A percentile compares a stretch with the other conserved stretches of the same genome.
Conservation (phyloP, 768 basidiomycete species). For the Coprinellus micaceus region DNA sequence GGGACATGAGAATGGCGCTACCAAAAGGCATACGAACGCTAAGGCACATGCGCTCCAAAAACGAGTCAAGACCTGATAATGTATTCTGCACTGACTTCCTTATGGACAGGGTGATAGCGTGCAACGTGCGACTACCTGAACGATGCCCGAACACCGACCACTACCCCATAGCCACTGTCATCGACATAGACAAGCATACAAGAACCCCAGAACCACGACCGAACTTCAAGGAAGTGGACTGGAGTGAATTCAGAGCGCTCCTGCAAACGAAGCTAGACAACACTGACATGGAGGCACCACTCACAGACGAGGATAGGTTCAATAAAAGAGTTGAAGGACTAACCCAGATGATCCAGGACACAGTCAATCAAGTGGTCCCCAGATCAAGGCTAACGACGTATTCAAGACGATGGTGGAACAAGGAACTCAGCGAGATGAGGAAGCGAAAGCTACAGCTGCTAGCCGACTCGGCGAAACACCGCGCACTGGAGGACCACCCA, state of each 20-base stretch:
- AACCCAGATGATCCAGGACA: slow-evolving; percentile 8
- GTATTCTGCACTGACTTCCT: slow-evolving; percentile 29
- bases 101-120: slow-evolving; percentile 19
- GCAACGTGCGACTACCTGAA: slow-evolving; percentile 16
- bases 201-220: slow-evolving; percentile 14
- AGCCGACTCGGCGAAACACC: neutral
- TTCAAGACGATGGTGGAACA: slow-evolving; percentile 20
- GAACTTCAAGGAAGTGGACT: too few species aligned
- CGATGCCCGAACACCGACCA: slow-evolving; percentile 32
- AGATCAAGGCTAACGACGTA: neutral
- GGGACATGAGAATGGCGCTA: slow-evolving; percentile 32
- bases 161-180: slow-evolving; percentile 29
- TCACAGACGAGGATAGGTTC: slow-evolving; percentile 7
- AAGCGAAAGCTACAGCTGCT: slow-evolving; percentile 15
- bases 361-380: slow-evolving; percentile 1
- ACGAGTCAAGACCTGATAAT: slow-evolving; percentile 44
- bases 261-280: slow-evolving; percentile 19
- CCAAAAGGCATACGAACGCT: slow-evolving; percentile 33
- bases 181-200: slow-evolving; percentile 20
- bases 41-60: too few species aligned
- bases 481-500: slow-evolving; percentile 18
- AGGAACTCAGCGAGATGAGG: slow-evolving; percentile 21
- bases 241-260: slow-evolving; percentile 21
- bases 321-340: neutral
- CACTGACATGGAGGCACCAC: neutral